Base-by-base conservation (phyloP, 495 filamentous ascomycete species). In the Elasticomyces elasticus region DNA sequence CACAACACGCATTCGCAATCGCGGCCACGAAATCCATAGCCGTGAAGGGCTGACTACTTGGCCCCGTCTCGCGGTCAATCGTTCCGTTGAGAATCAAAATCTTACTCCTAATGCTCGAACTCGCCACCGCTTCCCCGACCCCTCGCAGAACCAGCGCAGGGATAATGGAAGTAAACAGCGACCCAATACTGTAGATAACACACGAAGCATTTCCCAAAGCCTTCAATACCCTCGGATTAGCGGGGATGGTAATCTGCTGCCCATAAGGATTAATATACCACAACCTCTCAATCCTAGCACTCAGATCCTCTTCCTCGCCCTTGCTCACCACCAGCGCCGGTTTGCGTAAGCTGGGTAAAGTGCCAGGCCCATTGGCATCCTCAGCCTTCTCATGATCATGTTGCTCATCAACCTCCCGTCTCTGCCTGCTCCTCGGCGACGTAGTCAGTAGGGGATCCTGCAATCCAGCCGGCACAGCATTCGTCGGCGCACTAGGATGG, bases 221-320 rank as follows among this genome's bases (percentile, higher is more conserved):
- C 9, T 77, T 74, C 1, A 95, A 58, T 0, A 91, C 88, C 23
- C 86, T 81, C 0, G 87, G 83, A 63, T 94, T 96, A 1, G 87
- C 83, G 0, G 79, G 69, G 0, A 86, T 86, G 23, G 82, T 77
- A 65, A 97, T 95, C 68, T 95, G 89, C 61, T 83, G 79, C 24
- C 91, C 91, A 70, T 95, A 97, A 1, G 89, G 89, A 67, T 95
- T 96, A 69, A 97, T 96, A 71, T 96, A 97, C 88, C 87, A 96
- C 58, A 97, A 77, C 6, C 91, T 76, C 59, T 79, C 71, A 59
- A 97, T 95, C 33, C 84, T 79, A 6, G 83, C 76, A 0, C 85
- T 76, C 7, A 96, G 76, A 50, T 88, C 85, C 40, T 82, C 76
- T 61, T 84, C 76, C n/a, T 75, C 62, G 40, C 71, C 65, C 67